Percentiles rank a stretch among this genome's conserved stretches.
phyloP scores from a whole-genome alignment of 495 filamentous ascomycete species.

The Talaromyces trachyspermus region DNA sequence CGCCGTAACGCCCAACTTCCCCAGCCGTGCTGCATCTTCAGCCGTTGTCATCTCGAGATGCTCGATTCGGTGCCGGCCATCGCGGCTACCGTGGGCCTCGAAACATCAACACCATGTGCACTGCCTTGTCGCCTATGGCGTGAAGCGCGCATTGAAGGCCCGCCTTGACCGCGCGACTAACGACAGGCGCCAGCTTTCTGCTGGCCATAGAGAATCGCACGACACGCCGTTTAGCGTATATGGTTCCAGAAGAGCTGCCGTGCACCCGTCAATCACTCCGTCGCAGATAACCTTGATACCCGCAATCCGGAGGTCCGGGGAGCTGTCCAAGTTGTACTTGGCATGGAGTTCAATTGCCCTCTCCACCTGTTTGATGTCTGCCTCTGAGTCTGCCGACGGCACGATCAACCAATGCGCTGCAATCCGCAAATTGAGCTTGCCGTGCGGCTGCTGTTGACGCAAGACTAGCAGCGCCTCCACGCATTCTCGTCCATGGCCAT shows the following conservation, averaged over 20 bases:
- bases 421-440: slow-evolving; percentile 44
- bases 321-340: slow-evolving; percentile 37
- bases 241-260: slow-evolving; percentile 53
- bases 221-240: slow-evolving; percentile 39
- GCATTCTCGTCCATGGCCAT: slow-evolving; percentile 63
- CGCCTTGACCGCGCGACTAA: slow-evolving; percentile 44
- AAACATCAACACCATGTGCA: slow-evolving; percentile 49
- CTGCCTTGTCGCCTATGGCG: slow-evolving; percentile 55
- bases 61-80: slow-evolving; percentile 52
- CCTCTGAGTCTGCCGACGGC: slow-evolving; percentile 30
- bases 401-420: slow-evolving; percentile 58
- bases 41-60: slow-evolving; percentile 52
- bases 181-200: slow-evolving; percentile 45
- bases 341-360: slow-evolving; percentile 48
- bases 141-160: slow-evolving; percentile 58
- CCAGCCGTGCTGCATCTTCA: slow-evolving; percentile 45
- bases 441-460: slow-evolving; percentile 24
- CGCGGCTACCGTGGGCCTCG: slow-evolving; percentile 5
- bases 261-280: slow-evolving; percentile 61
- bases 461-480: slow-evolving; percentile 48
- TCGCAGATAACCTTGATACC: slow-evolving; percentile 67
- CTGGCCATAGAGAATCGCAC: slow-evolving; percentile 48
- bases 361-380: slow-evolving; percentile 47
- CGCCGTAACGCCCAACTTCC: slow-evolving; percentile 50
- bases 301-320: slow-evolving; percentile 48